Base-by-base conservation (phyloP, 2,329 filamentous ascomycete species). In the Aspergillus sojae region DNA sequence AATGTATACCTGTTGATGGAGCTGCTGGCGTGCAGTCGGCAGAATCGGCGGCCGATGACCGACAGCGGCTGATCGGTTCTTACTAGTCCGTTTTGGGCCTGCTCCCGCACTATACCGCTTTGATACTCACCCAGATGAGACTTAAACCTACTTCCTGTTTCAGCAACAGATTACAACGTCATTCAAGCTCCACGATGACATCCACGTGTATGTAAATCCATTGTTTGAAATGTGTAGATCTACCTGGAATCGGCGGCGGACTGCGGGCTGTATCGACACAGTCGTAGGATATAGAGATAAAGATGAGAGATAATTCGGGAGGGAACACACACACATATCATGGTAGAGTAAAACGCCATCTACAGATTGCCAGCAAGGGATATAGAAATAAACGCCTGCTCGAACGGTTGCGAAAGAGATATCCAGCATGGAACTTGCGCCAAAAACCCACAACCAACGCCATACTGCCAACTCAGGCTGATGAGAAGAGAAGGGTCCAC, bases 41-140 rank as follows among this genome's bases (percentile, higher is more conserved):
- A 46, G 41, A 46, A 30, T 58, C 57, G 57, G 57, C 43, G 57
- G 7, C 57, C 57, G 57, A 58, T 46, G 57, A n/a, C 57, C 57
- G 57, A 58, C 56, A 43, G 56, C 46, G 46, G 26, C 16, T 50
- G 26, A 50, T 50, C 46, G 6, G 26, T 19, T 28, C 14, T 16
- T 16, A 52, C 48, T 52, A 52, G 48, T 21, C 48, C 5, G 10
- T 34, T 52, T 52, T 32, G 14, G 48, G 28, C 11, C 12, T 30
- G 7, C 28, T 30, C 7, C 23, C n/a, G 11, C n/a, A 48, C 45
- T 23, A 48, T 46, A 23, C 43, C 10, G 2, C 43, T 21, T 46
- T 26, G 4, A 12, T n/a, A 10, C 21, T 23, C 9, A 23, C 12
- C 34, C 32, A 34, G 32, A 34, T 34, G 3, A 34, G 26, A 28